Evolutionary conservation across 495 filamentous ascomycete species (phyloP), one percentile per base, ranked within the genome.

Genomic region (Trichocladium uniseriatum): DNA sequence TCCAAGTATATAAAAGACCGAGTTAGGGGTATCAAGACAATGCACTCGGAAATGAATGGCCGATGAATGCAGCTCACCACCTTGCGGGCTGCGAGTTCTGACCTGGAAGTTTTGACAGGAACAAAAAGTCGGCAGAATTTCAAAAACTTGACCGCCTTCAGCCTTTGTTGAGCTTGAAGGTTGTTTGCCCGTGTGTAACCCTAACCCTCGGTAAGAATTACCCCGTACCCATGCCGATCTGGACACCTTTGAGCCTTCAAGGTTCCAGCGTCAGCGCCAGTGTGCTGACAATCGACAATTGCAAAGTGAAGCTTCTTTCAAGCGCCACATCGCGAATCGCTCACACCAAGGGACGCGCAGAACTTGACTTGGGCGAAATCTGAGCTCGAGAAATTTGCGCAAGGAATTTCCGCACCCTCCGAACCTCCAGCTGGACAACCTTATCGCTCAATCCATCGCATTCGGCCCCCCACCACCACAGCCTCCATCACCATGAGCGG

Each of bases 111-210:
- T 56, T 48, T 48, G 40, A 32, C 20, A 16, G 16, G 18, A 20
- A 27, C 4, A 27, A 3, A 8, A 24, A 14, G 16, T 44, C 36
- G 59, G 64, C 62, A 67, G 56, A 63, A 65, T 57, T 50, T 43
- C 42, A 47, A 58, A 52, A 46, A 24, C 35, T 39, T 56, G 54
- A 65, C 64, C 62, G 60, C 55, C 38, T 52, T 58, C 46, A 6
- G 6, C 6, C 5, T 42, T 5, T 18, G 38, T 20, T 27, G 14
- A 7, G 36, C 19, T 10, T 14, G 38, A 1, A 10, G 13, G 8
- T 13, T 13, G 10, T 10, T 2, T 27, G 19, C 7, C 22, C 2
- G 6, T 2, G 31, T 24, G 0, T 3, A 31, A 45, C 55, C 51
- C 55, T 46, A 37, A 44, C 40, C 37, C 51, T 52, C 28, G 16